phyloP scores from a whole-genome alignment of 495 filamentous ascomycete genomes.

The Penicillium crystallinum region DNA sequence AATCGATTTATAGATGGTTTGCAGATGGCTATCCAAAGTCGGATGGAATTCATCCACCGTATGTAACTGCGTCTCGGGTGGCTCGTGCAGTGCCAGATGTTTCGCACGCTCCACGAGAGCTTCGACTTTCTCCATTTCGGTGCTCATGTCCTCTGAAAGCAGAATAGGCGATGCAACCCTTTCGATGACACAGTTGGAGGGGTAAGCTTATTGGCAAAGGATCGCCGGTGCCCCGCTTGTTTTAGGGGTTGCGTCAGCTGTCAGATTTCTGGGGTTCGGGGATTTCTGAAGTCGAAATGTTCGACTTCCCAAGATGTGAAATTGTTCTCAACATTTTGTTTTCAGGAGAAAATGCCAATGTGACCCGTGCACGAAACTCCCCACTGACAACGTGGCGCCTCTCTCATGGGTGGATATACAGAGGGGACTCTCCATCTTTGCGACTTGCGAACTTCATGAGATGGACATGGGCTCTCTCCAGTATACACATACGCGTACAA shows the following conservation, averaged over 20 bases:
- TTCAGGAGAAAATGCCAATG: not conserved
- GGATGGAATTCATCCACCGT: slow-evolving; percentile 24
- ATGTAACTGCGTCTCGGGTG: not conserved
- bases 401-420: not conserved
- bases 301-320: too few relatives aligned
- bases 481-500: not conserved
- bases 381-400: slow-evolving; percentile 5
- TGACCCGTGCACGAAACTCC: slow-evolving; percentile 3
- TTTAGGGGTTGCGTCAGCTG: not conserved
- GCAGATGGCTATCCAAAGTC: slow-evolving; percentile 24
- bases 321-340: not conserved
- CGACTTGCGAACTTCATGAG: too few relatives aligned
- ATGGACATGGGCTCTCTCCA: too few relatives aligned
- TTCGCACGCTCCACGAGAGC: slow-evolving; percentile 19
- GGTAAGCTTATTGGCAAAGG: not conserved
- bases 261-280: not conserved
- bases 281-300: too few relatives aligned
- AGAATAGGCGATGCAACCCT: not conserved
- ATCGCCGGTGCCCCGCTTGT: not conserved
- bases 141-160: not conserved
- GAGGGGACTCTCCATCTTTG: not conserved
- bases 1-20: slow-evolving; percentile 30
- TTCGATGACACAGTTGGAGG: not conserved
- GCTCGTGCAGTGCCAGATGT: slow-evolving; percentile 13
- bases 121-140: slow-evolving; percentile 17